A percentile compares a stretch with the other conserved stretches of the same genome.
phyloP scores from a whole-genome alignment of 2,329 filamentous ascomycete species.

The Fusarium circinatum region DNA sequence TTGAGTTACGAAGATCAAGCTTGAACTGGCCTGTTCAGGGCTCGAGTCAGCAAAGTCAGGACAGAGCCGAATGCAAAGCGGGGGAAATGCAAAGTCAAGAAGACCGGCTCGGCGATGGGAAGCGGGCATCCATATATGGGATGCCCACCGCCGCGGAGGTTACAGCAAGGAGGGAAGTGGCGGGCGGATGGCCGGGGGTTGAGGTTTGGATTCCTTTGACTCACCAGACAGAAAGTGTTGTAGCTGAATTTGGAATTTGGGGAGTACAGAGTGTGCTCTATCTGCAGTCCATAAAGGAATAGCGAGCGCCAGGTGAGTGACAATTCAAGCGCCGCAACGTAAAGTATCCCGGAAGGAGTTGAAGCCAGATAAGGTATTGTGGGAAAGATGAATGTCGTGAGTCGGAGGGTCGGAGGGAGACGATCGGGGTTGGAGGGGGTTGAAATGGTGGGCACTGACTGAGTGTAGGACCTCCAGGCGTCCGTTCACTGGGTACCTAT shows the following conservation, averaged over 20 bases:
- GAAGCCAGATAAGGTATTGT: constrained; percentile 39
- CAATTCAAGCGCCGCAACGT: constrained; percentile 6
- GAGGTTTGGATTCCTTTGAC: constrained; percentile 32
- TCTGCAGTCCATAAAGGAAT: constrained; percentile 38
- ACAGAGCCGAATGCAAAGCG: constrained; percentile 26
- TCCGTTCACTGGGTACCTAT: constrained; percentile 10
- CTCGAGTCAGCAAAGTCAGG: constrained; percentile 34
- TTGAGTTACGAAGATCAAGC: constrained; percentile 23
- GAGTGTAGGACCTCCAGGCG: constrained; percentile 34
- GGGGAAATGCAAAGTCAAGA: constrained; percentile 22
- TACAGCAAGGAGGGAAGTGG: constrained; percentile 32
- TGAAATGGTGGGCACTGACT: constrained; percentile 44
- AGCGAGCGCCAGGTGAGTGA: constrained; percentile 2
- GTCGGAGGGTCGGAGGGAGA: constrained; percentile 40
- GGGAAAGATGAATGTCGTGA: constrained; percentile 38
- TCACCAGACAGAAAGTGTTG: constrained; percentile 34
- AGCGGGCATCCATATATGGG: constrained; percentile 40
- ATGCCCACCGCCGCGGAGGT: constrained; percentile 33
- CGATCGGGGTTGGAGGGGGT: constrained; percentile 39
- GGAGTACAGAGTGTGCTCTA: constrained; percentile 19
- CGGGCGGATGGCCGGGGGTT: constrained; percentile 24
- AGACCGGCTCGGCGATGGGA: constrained; percentile 31
- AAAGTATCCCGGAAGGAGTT: constrained; percentile 27
- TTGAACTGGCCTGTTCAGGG: constrained; percentile 29
- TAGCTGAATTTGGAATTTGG: background rate